Evolutionary conservation across 1,284 basidiomycete species (phyloP).

Genomic region (Stygiomarasmius scandens): DNA sequence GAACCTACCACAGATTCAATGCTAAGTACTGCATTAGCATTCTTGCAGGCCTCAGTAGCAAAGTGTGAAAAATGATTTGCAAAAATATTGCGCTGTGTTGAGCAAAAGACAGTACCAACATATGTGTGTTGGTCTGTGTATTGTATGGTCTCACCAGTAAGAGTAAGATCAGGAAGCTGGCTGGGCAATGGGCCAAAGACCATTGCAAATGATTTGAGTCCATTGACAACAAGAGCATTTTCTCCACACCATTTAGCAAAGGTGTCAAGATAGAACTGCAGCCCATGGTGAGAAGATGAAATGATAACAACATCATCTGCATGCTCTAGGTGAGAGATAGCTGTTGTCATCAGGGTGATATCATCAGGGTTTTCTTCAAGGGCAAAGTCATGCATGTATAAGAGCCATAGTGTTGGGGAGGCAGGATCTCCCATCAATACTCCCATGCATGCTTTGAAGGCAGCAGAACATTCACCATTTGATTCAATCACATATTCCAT

Average conservation of each 20-base stretch:
- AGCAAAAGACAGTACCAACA: slow-evolving; percentile 5
- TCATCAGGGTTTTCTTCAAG: slow-evolving; percentile 19
- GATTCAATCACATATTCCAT: slow-evolving; percentile 16
- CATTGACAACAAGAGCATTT: too few species aligned
- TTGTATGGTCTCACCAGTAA: slow-evolving; percentile 5
- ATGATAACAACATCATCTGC: slow-evolving; percentile 34
- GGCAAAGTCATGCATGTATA: slow-evolving; percentile 12
- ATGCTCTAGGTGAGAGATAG: slow-evolving; percentile 27
- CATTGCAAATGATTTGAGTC: too few species aligned
- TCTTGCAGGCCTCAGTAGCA: too few species aligned
- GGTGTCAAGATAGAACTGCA: slow-evolving; percentile 14
- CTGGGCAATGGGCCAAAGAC: too few species aligned
- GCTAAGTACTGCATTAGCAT: too few species aligned
- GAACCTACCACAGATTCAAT: too few species aligned
- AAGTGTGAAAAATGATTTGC: too few species aligned
- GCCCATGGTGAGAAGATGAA: slow-evolving; percentile 22
- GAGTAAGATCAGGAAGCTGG: too few species aligned
- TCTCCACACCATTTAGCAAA: too few species aligned
- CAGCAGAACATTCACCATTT: not conserved
- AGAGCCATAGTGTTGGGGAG: slow-evolving; percentile 17
- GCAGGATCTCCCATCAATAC: slow-evolving; percentile 17
- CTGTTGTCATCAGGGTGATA: slow-evolving; percentile 18
- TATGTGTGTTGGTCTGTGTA: slow-evolving; percentile 7
- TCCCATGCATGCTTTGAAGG: slow-evolving; percentile 2
- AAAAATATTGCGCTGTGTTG: too few species aligned